Base-by-base conservation (phyloP, 1,284 basidiomycete species). In the Ustilago crameri region DNA sequence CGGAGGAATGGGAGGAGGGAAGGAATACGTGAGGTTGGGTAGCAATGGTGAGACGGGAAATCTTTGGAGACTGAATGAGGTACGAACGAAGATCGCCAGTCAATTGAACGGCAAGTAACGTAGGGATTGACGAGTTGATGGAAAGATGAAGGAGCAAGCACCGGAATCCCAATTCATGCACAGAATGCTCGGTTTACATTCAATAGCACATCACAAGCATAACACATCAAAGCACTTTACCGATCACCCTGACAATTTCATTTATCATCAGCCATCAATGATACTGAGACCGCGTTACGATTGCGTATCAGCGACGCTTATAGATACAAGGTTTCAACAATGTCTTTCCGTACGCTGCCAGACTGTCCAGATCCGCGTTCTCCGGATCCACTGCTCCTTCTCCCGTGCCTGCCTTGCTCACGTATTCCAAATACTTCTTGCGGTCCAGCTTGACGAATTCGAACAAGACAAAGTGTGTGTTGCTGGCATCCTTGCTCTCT, bases 271-370 rank as follows among this genome's bases (percentile, higher is more conserved):
- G 3, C 5, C 34, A 18, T 42, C 40, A 42, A n/a, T n/a, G n/a
- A n/a, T n/a, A 18, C 15, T 17, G 37, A 38, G 30, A 30, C 30
- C 30, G 5, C 30, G 30, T 30, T 30, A 7, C 12, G 30, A 7
- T 30, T 5, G 12, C 30, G 5, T 23, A 26, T 48, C 42, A 98
- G 80, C 95, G 88, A 79, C 93, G 89, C 85, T 98, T 99, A 84
- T 99, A 99, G 84, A 98, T 91, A 84, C 96, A 99, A 30, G 94
- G 91, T 83, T 94, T 93, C 61, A 99, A 86, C 38, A 88, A 82
- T 10, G 90, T 83, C 70, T 86, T 84, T 17, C 91, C 90, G 74
- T 87, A 87, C 20, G 85, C 84, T 55, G 89, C 76, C 24, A 93
- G 67, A 34, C 54, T 49, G 23, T 61, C 51, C 78, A 37, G 82